Percentiles rank a stretch among this genome's conserved stretches.
Conservation (phyloP, 495 filamentous ascomycete genomes). For the Penicillium malachiteum region DNA sequence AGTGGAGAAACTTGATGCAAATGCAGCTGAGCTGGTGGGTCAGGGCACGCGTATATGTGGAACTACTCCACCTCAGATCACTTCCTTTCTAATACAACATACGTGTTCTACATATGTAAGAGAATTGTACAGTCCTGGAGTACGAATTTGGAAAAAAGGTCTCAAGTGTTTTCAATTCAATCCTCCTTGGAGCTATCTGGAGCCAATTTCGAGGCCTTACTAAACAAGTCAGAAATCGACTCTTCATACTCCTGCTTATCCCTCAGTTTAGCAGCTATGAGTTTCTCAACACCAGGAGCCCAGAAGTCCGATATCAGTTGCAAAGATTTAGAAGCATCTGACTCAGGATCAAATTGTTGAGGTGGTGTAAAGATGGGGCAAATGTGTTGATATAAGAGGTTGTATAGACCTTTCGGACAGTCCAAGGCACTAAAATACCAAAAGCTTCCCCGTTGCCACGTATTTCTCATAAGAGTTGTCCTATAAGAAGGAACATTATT, state of each 20-base stretch:
- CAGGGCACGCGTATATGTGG: too few relatives aligned
- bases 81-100: too few relatives aligned
- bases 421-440: constrained; percentile 31
- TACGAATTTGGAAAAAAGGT: too few relatives aligned
- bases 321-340: not conserved
- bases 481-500: constrained; percentile 1
- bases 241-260: constrained; percentile 13
- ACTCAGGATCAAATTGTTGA: not conserved
- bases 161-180: too few relatives aligned
- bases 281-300: constrained; percentile 5
- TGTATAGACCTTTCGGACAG: constrained; percentile 20
- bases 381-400: constrained; percentile 21
- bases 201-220: too few relatives aligned
- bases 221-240: too few relatives aligned
- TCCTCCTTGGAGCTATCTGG: too few relatives aligned
- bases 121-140: too few relatives aligned
- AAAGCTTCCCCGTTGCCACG: constrained; percentile 18
- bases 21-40: too few relatives aligned
- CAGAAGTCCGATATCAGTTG: constrained; percentile 8
- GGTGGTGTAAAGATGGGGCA: constrained; percentile 5
- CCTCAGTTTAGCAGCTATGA: constrained; percentile 7
- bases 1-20: too few relatives aligned
- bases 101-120: too few relatives aligned
- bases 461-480: constrained; percentile 18
- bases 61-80: too few relatives aligned